phyloP scores from a whole-genome alignment of 108 stramenopile species.

The Mayamaea pseudoterrestris region DNA sequence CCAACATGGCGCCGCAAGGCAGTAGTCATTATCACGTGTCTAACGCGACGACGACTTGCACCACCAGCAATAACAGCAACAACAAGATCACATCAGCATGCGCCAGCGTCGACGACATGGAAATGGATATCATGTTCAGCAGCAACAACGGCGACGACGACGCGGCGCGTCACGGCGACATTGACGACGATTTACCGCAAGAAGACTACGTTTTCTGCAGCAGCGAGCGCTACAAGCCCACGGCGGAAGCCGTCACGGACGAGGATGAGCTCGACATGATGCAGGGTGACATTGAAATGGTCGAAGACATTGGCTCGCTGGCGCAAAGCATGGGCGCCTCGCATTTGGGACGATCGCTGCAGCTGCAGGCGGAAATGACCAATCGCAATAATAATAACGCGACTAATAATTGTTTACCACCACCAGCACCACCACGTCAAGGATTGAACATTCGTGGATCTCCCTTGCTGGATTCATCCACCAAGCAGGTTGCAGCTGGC shows the following conservation, averaged over 20 bases:
- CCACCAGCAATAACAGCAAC: too few species aligned
- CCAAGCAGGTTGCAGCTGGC: slow-evolving; percentile 21
- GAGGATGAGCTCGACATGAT: slow-evolving; percentile 60
- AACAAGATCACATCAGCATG: too few species aligned
- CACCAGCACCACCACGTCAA: too few species aligned
- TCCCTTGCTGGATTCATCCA: too few species aligned
- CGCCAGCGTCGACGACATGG: slow-evolving; percentile 76
- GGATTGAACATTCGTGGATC: slow-evolving; percentile 20
- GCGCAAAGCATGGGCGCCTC: slow-evolving; percentile 75
- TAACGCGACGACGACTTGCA: not conserved
- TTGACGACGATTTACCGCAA: slow-evolving; percentile 26
- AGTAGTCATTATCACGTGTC: not conserved
- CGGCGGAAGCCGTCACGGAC: slow-evolving; percentile 48
- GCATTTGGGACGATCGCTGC: slow-evolving; percentile 64
- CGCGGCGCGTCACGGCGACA: too few species aligned
- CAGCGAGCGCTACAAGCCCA: slow-evolving; percentile 48
- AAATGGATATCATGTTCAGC: slow-evolving; percentile 68
- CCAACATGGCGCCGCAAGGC: slow-evolving; percentile 7
- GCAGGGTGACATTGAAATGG: slow-evolving; percentile 70
- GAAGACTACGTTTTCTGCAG: slow-evolving; percentile 26
- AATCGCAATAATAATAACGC: slow-evolving; percentile 1
- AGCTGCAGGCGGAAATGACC: slow-evolving; percentile 54
- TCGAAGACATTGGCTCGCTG: slow-evolving; percentile 78
- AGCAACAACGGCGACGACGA: slow-evolving; percentile 44
- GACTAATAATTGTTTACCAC: not conserved